A percentile compares a stretch with the other conserved stretches of the same genome.
These are phyloP conservation scores for Ormosia emarginata DNA, from an alignment of 306 rosid species.

Conservation along the genomic window DNA sequence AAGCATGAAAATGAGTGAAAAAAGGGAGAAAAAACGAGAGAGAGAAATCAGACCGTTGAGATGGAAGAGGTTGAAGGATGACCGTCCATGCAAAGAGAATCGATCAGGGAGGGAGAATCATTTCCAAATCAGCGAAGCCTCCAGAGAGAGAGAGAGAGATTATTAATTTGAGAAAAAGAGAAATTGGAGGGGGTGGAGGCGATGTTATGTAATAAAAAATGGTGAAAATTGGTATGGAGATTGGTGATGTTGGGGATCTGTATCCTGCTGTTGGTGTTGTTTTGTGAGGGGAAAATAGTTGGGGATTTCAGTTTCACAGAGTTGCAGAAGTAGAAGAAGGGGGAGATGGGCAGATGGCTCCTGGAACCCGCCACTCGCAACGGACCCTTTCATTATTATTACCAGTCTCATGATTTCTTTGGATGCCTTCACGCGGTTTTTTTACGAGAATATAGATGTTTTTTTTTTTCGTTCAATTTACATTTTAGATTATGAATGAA, in stretches of 20 bases:
- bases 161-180: neutral
- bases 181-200: neutral
- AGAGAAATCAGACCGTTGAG: constrained; percentile 57
- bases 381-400: constrained; percentile 35
- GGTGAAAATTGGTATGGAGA: constrained; percentile 38
- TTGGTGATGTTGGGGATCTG: constrained; percentile 60
- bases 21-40: neutral
- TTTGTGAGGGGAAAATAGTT: neutral
- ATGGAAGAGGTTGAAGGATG: constrained; percentile 30
- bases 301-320: neutral
- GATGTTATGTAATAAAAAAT: constrained; percentile 4
- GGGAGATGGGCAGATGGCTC: constrained; percentile 23
- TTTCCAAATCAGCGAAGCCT: constrained; percentile 23
- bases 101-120: constrained; percentile 18
- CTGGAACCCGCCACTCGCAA: constrained; percentile 57
- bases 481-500: too few relatives aligned
- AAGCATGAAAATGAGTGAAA: constrained; percentile 39
- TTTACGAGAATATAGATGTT: too few relatives aligned
- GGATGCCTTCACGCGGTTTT: too few relatives aligned
- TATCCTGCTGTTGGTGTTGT: neutral
- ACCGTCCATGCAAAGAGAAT: constrained; percentile 40
- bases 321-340: neutral
- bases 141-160: neutral
- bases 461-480: too few relatives aligned
- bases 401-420: constrained; percentile 9